Evolutionary conservation across 2,329 filamentous ascomycete species (phyloP).

Genomic region (Verticillium albo-atrum): DNA sequence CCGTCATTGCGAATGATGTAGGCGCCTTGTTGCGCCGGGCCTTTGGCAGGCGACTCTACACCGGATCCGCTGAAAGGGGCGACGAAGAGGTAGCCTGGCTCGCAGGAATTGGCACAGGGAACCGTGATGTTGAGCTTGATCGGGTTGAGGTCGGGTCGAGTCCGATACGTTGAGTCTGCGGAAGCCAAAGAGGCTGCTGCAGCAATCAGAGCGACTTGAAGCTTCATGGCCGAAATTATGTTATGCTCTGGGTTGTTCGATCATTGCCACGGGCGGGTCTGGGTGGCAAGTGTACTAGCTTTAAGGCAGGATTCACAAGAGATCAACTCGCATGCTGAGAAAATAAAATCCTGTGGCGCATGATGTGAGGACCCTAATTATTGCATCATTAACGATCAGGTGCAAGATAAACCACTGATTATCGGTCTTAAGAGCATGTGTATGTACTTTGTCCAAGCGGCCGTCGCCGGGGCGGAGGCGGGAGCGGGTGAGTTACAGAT

Average conservation of each 20-base stretch:
- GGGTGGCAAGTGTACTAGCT: no score
- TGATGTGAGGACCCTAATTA: background rate
- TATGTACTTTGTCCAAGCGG: background rate
- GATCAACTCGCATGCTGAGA: background rate
- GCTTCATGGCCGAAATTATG: background rate
- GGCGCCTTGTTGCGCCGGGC: slow-evolving; percentile 45
- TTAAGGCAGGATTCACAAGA: background rate
- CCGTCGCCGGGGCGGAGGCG: background rate
- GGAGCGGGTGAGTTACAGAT: background rate
- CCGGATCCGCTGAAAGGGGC: slow-evolving; percentile 33
- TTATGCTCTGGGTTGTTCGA: background rate
- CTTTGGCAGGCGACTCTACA: slow-evolving; percentile 28
- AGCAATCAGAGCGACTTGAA: background rate
- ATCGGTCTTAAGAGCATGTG: background rate
- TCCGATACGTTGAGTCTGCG: slow-evolving; percentile 10
- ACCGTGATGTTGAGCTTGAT: slow-evolving; percentile 36
- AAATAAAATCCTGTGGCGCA: background rate
- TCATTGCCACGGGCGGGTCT: background rate
- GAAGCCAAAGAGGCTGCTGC: background rate
- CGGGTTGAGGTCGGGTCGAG: slow-evolving; percentile 22
- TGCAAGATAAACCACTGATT: background rate
- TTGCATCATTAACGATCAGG: background rate
- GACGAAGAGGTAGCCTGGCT: slow-evolving; percentile 39
- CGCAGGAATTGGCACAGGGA: slow-evolving; percentile 29
- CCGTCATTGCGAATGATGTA: slow-evolving; percentile 53